Conservation (phyloP, 768 basidiomycete genomes). For the Mrakia gelida region DNA sequence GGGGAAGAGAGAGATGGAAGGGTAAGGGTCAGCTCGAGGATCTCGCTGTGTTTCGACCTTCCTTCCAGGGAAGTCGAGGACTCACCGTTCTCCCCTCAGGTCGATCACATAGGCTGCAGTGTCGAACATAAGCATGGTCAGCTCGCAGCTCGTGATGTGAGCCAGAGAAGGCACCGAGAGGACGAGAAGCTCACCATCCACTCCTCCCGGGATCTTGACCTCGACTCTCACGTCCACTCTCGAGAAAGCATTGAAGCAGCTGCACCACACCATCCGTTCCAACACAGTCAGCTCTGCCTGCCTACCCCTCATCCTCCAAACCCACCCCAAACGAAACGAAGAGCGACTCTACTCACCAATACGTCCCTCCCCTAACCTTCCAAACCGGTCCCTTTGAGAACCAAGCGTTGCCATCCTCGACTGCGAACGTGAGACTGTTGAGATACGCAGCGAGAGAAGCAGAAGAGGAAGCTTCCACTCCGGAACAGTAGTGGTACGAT, state of each 20-base stretch:
- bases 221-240: conserved; percentile 94
- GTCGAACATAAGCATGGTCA: background rate
- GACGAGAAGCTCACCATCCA: conserved; percentile 51
- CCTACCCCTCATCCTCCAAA: background rate
- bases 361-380: conserved; percentile 90
- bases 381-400: conserved; percentile 76
- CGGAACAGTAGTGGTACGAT: conserved; percentile 95
- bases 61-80: background rate
- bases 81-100: conserved; percentile 85
- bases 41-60: background rate
- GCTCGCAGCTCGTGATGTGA: background rate
- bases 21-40: conserved; percentile 15
- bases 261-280: conserved; percentile 39
- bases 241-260: conserved; percentile 98
- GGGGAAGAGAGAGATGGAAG: too few relatives aligned
- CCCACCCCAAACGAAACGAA: background rate
- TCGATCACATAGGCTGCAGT: conserved; percentile 73
- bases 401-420: conserved; percentile 89
- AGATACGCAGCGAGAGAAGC: conserved; percentile 97
- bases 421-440: conserved; percentile 92
- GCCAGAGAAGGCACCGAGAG: background rate
- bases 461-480: conserved; percentile 97
- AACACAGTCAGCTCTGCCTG: background rate
- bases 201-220: conserved; percentile 97
- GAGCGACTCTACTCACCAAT: conserved; percentile 58